Percentiles rank a stretch among this genome's conserved stretches.
Conservation (phyloP, 176 grass and related monocot genomes). For the Pharus latifolius region DNA sequence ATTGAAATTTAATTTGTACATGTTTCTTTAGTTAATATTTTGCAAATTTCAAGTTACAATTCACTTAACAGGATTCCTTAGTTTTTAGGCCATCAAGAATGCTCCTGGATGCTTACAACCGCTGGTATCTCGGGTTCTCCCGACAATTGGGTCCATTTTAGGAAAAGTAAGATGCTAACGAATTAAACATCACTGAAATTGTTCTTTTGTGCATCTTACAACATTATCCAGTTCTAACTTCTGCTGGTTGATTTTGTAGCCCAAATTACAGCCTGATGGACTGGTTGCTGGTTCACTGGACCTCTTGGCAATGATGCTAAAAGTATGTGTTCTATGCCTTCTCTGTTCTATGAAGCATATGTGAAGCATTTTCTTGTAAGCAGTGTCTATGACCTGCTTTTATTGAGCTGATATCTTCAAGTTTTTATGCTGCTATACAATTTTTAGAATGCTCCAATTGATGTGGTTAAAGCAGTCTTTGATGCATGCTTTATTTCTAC, state of each 20-base stretch:
- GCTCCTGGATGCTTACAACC: constrained; percentile 75
- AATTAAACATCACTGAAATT: constrained; percentile 1
- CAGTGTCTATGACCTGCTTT: background rate
- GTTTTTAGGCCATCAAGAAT: constrained; percentile 92
- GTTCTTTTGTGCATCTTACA: background rate
- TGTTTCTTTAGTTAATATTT: background rate
- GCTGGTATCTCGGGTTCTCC: constrained; percentile 73
- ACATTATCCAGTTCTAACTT: constrained; percentile 21
- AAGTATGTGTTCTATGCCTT: constrained; percentile 37
- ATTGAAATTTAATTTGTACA: background rate
- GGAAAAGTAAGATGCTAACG: constrained; percentile 47
- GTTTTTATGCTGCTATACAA: constrained; percentile 11
- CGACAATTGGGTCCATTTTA: constrained; percentile 67
- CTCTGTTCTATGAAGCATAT: background rate
- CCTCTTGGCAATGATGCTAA: constrained; percentile 81
- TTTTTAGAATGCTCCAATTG: constrained; percentile 65
- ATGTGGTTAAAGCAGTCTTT: constrained; percentile 64
- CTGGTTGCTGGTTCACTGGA: constrained; percentile 83
- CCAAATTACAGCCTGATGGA: constrained; percentile 57
- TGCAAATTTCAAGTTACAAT: constrained; percentile 17
- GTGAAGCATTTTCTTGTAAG: background rate
- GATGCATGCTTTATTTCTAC: constrained; percentile 76
- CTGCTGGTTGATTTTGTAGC: constrained; percentile 32
- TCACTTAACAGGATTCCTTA: constrained; percentile 36
- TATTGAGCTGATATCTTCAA: background rate